Evolutionary conservation across 495 filamentous ascomycete species (phyloP), one percentile per base, ranked within the genome.

Genomic region (Wilcoxina mikolae): DNA sequence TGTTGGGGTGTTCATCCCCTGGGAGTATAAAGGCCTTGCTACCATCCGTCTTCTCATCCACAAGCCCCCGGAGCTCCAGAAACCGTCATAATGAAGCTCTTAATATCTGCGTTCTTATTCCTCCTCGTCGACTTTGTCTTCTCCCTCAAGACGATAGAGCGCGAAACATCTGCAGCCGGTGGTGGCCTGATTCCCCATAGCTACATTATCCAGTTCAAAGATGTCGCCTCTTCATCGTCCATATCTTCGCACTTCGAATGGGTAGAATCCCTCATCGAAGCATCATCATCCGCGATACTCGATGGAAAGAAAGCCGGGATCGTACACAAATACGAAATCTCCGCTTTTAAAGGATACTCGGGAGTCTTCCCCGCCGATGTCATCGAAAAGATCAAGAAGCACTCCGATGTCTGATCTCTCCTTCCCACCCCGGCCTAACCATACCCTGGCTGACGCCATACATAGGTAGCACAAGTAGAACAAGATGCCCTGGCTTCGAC

Each of bases 181-280:
- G 31, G 31, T 15, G 31, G 15, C 31, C 15, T 35, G 15, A 35
- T 59, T 22, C 35, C 53, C 18, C 41, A 61, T 29, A 18, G 45
- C 25, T 61, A 56, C 23, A 59, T 59, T 22, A 24, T 59, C 11
- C 31, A 48, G 12, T 51, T 59, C 24, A 56, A 59, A 43, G 52
- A 50, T 18, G 28, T 26, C 10, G 33, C 33, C 17, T 45, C 17
- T 26, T 9, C 35, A 42, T 29, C 23, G 28, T 12, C 5, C 10
- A 31, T 59, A 12, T 27, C 11, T 38, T 35, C 24, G 0, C 48
- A 59, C 11, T 10, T 55, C 35, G 38, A 53, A 23, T 61, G 52
- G 58, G 10, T 60, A 17, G 44, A 58, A 39, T 24, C 43, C 11
- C 29, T 55, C 23, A 1, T 29, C 23, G 38, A 42, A n/a, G 38